These are phyloP conservation scores for Candolleomyces aberdarensis DNA, from an alignment of 768 basidiomycete genomes.

Conservation along the genomic window DNA sequence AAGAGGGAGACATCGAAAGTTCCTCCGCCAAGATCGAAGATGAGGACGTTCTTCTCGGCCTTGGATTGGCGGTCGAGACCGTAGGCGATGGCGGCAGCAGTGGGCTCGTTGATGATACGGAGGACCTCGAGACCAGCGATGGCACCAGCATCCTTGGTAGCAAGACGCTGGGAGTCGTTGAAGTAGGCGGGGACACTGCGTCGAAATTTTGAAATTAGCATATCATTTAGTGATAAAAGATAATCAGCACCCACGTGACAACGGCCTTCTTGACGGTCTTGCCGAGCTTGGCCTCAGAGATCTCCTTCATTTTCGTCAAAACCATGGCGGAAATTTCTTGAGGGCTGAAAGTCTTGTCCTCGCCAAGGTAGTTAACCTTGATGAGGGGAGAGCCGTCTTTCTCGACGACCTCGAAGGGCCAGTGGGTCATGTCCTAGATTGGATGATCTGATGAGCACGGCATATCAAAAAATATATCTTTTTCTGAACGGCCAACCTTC, in stretches of 20 bases:
- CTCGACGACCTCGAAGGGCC: conserved; percentile 97
- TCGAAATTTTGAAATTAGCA: conserved; percentile 7
- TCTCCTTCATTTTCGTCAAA: conserved; percentile 99
- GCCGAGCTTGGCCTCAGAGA: conserved; percentile 97
- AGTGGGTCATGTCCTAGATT: conserved; percentile 85
- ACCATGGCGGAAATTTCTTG: conserved; percentile 99
- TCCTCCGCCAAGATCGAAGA: conserved; percentile 99
- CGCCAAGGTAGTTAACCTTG: conserved; percentile 91
- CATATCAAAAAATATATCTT: conserved; percentile 13
- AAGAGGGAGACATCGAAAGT: conserved; percentile 99
- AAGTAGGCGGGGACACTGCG: conserved; percentile 95
- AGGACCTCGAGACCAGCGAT: conserved; percentile 98
- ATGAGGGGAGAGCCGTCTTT: conserved; percentile 97
- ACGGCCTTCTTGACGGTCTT: conserved; percentile 99
- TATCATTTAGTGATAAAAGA: neutral
- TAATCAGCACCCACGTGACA: conserved; percentile 70
- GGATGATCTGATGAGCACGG: conserved; percentile 9
- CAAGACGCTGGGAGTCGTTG: conserved; percentile 99
- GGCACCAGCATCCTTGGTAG: conserved; percentile 98
- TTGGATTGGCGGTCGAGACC: conserved; percentile 96
- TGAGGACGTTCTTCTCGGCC: conserved; percentile 96
- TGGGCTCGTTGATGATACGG: conserved; percentile 99
- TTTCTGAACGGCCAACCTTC: conserved; percentile 48
- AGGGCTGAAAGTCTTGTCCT: conserved; percentile 95
- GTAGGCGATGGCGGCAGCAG: conserved; percentile 98